phyloP scores from a whole-genome alignment of 345 rosid species.

The Eucalyptus pauciflora region DNA sequence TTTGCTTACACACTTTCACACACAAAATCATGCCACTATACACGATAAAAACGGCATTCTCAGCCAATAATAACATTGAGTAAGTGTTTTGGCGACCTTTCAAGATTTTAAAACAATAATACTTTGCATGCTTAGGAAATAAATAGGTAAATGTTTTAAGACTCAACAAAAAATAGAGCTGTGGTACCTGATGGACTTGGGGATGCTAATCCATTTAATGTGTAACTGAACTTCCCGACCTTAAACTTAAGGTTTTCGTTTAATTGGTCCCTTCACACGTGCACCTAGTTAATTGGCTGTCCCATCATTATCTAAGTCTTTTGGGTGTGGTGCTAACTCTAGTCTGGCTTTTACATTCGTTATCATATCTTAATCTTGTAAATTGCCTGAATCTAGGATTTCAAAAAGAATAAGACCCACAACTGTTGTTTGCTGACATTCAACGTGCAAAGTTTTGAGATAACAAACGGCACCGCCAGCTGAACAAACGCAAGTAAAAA shows the following conservation, averaged over 20 bases:
- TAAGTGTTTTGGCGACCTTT: accelerated
- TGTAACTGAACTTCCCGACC: neutral
- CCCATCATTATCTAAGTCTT: neutral
- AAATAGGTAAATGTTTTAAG: neutral
- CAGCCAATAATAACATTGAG: neutral
- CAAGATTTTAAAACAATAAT: neutral
- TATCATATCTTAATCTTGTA: neutral
- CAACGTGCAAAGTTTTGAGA: neutral
- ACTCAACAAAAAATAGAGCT: neutral
- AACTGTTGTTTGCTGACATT: neutral
- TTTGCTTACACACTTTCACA: neutral
- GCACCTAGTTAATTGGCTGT: accelerated
- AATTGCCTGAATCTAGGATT: neutral
- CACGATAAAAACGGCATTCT: neutral
- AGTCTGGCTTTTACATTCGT: neutral
- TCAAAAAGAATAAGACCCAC: neutral
- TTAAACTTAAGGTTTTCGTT: neutral
- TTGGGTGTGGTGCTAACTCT: neutral
- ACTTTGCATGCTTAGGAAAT: neutral
- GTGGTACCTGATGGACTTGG: neutral
- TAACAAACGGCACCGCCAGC: neutral
- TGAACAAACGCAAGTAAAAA: no score
- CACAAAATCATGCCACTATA: neutral
- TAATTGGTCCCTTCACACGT: neutral
- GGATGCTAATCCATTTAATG: neutral